Evolutionary conservation across 148 eudicot species (phyloP).

Genomic region (Heliosperma pusillum): DNA sequence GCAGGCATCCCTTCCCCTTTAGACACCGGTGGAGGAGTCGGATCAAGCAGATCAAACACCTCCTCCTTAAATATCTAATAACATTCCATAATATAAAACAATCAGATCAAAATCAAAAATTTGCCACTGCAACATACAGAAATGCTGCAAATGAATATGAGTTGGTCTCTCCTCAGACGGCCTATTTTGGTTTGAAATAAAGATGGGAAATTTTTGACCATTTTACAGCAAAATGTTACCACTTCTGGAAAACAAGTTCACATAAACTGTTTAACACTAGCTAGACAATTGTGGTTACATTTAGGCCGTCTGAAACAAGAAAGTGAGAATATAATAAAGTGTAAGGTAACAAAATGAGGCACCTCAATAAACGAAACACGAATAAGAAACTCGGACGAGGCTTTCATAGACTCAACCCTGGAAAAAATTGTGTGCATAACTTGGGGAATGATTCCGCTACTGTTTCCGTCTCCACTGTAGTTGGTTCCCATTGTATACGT

Average conservation of each 20-base stretch:
- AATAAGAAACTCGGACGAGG: slow-evolving; percentile 59
- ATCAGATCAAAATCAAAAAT: too few relatives aligned
- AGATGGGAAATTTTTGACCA: too few relatives aligned
- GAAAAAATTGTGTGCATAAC: slow-evolving; percentile 87
- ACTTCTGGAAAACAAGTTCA: too few relatives aligned
- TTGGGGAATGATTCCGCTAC: slow-evolving; percentile 68
- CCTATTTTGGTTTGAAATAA: not conserved
- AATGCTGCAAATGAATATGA: too few relatives aligned
- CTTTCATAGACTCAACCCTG: slow-evolving; percentile 48
- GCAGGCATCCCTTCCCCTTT: slow-evolving; percentile 42
- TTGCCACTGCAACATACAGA: too few relatives aligned
- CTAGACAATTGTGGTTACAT: too few relatives aligned
- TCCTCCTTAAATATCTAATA: slow-evolving; percentile 91
- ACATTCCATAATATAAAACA: not conserved
- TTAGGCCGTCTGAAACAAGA: too few relatives aligned
- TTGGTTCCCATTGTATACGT: slow-evolving; percentile 99
- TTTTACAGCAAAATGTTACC: too few relatives aligned
- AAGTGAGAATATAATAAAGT: too few relatives aligned
- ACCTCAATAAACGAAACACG: slow-evolving; percentile 98
- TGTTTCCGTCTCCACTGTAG: slow-evolving; percentile 58
- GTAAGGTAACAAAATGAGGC: not conserved
- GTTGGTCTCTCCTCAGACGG: too few relatives aligned
- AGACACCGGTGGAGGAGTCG: slow-evolving; percentile 30
- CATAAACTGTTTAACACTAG: too few relatives aligned
- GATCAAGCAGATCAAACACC: slow-evolving; percentile 87